Percentiles rank a stretch among this genome's conserved stretches.
Evolutionary conservation across 2,329 filamentous ascomycete species (phyloP).

Genomic region (Ophiostoma perfectum): DNA sequence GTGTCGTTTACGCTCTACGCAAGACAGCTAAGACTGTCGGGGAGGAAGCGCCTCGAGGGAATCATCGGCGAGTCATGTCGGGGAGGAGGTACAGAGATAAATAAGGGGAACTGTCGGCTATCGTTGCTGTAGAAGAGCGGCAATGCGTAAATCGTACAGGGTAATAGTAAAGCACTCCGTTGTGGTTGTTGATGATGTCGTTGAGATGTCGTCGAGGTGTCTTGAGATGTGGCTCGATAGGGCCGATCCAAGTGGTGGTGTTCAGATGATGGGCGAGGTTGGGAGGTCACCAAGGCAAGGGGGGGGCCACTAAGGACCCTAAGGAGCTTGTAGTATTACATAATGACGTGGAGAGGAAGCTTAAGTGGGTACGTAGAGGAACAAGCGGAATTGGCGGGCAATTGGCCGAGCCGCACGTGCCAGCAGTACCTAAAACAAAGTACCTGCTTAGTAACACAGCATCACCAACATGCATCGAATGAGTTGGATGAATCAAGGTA

Average conservation of each 20-base stretch:
- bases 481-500: too few species aligned
- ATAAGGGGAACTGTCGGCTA: neutral
- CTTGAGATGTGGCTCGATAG: neutral
- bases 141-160: neutral
- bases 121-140: neutral
- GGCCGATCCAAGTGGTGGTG: too few species aligned
- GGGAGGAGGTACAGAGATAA: neutral
- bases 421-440: too few species aligned
- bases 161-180: too few species aligned
- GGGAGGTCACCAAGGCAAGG: conserved; percentile 4
- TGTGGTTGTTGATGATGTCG: neutral
- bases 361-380: neutral
- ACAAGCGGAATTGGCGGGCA: neutral
- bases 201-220: neutral
- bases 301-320: neutral
- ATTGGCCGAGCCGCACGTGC: neutral
- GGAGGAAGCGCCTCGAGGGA: conserved; percentile 2
- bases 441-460: too few species aligned
- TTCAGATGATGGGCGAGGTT: neutral
- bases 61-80: conserved; percentile 14
- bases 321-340: conserved; percentile 7
- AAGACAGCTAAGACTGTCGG: conserved; percentile 1
- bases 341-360: conserved; percentile 2
- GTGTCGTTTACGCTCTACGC: neutral
- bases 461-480: too few species aligned